Evolutionary conservation across 805 yeast species (phyloP).

Genomic region (Suhomyces pyralidae): DNA sequence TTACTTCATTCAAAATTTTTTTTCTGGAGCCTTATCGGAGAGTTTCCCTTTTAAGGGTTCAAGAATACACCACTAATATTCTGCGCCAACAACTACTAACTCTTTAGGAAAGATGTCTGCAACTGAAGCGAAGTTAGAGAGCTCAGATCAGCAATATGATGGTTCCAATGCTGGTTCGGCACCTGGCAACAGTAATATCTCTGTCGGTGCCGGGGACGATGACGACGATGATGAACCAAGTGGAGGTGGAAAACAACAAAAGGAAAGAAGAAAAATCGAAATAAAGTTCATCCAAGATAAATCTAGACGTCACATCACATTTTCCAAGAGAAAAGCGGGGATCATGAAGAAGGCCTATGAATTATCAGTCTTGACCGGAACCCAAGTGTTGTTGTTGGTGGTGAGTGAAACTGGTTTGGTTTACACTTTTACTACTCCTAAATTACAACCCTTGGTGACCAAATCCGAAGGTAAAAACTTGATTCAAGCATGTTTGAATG

Average conservation of each 20-base stretch:
- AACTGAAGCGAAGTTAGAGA: conserved; percentile 39
- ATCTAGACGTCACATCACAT: conserved; percentile 96
- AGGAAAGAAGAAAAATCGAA: conserved; percentile 84
- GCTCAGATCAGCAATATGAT: conserved; percentile 19
- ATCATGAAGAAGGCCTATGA: conserved; percentile 99
- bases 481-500: conserved; percentile 94
- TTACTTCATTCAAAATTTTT: conserved; percentile 4
- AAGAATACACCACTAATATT: not conserved
- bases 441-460: conserved; percentile 95
- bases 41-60: not conserved
- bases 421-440: conserved; percentile 98
- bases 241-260: conserved; percentile 46
- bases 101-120: conserved; percentile 30
- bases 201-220: conserved; percentile 35
- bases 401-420: conserved; percentile 98
- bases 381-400: conserved; percentile 90
- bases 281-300: conserved; percentile 97
- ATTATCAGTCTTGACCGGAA: conserved; percentile 92
- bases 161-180: conserved; percentile 9
- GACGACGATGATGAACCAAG: conserved; percentile 53
- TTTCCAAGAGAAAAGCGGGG: conserved; percentile 97
- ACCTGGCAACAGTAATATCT: conserved; percentile 18
- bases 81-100: conserved; percentile 14
- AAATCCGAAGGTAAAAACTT: conserved; percentile 96
- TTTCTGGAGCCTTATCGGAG: conserved; percentile 20